phyloP scores from a whole-genome alignment of 208 protist genomes.

The Porcisia hertigi region DNA sequence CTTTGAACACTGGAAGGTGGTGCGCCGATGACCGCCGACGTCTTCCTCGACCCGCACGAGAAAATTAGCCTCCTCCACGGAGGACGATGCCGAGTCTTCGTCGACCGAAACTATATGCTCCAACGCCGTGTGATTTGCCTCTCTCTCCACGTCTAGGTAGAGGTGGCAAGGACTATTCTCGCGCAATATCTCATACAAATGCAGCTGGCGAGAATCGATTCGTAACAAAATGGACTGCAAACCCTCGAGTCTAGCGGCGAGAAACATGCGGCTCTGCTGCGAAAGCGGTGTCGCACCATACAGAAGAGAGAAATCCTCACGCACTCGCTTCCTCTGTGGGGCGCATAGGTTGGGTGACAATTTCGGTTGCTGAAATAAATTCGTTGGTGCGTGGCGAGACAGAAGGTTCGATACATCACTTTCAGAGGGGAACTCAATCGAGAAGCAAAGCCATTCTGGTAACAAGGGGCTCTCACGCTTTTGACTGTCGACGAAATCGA shows the following conservation, averaged over 20 bases:
- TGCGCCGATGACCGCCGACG: neutral
- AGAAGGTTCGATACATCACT: slow-evolving; percentile 44
- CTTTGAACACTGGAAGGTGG: slow-evolving; percentile 10
- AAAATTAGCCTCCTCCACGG: slow-evolving; percentile 12
- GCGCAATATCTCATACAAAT: slow-evolving; percentile 89
- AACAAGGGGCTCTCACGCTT: neutral
- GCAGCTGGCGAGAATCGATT: slow-evolving; percentile 57
- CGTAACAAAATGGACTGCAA: slow-evolving; percentile 30
- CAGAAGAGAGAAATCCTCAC: slow-evolving; percentile 60
- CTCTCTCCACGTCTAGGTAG: slow-evolving; percentile 89
- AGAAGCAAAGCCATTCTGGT: slow-evolving; percentile 69
- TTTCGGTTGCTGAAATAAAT: slow-evolving; percentile 9
- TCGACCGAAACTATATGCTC: slow-evolving; percentile 25
- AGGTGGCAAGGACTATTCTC: slow-evolving; percentile 67
- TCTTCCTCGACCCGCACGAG: slow-evolving; percentile 19
- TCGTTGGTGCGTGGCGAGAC: slow-evolving; percentile 30
- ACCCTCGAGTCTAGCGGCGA: slow-evolving; percentile 51
- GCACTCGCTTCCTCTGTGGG: slow-evolving; percentile 12
- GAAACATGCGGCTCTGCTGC: slow-evolving; percentile 72
- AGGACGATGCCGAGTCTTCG: slow-evolving; percentile 26
- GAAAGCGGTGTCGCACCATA: slow-evolving; percentile 69
- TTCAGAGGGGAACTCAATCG: slow-evolving; percentile 80
- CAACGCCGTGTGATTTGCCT: slow-evolving; percentile 37
- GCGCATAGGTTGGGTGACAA: neutral
- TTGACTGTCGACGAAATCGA: slow-evolving; percentile 69